phyloP scores from a whole-genome alignment of 805 yeast species.

The Wickerhamiella brachini region DNA sequence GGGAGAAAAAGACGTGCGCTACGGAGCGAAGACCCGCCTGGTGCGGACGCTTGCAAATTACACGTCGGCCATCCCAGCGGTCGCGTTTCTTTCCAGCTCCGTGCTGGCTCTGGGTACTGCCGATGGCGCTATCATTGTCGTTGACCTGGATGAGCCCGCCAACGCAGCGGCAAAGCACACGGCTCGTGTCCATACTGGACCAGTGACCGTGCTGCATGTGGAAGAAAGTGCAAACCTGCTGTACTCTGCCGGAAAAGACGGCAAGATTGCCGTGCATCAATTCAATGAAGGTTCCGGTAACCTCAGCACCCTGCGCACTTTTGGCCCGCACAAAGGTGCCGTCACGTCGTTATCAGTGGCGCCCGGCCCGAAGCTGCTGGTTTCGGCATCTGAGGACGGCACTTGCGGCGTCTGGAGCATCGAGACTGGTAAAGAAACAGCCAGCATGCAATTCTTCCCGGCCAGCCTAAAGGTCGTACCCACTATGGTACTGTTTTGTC shows the following conservation, averaged over 20 bases:
- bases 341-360: constrained; percentile 3
- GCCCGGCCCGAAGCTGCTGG: background rate
- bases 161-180: background rate
- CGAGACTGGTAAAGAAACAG: background rate
- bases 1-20: background rate
- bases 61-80: constrained; percentile 9
- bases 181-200: background rate
- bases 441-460: background rate
- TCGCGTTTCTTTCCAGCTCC: constrained; percentile 2
- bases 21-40: constrained; percentile 1
- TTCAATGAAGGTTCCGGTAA: constrained; percentile 5
- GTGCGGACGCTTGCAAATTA: constrained; percentile 13
- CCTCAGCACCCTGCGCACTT: background rate
- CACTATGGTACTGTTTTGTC: background rate
- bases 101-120: constrained; percentile 12
- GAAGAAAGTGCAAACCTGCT: constrained; percentile 3
- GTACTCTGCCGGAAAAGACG: constrained; percentile 15
- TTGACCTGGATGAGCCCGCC: constrained; percentile 8
- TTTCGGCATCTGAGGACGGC: constrained; percentile 1
- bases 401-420: constrained; percentile 1
- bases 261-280: constrained; percentile 13
- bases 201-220: constrained; percentile 5
- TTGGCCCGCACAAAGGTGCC: background rate
- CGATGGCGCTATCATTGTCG: constrained; percentile 9
- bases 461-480: background rate